Evolutionary conservation across 2,329 filamentous ascomycete genomes (phyloP), one percentile per base, ranked within the genome.

Genomic region (Allantophomopsis lycopodina): DNA sequence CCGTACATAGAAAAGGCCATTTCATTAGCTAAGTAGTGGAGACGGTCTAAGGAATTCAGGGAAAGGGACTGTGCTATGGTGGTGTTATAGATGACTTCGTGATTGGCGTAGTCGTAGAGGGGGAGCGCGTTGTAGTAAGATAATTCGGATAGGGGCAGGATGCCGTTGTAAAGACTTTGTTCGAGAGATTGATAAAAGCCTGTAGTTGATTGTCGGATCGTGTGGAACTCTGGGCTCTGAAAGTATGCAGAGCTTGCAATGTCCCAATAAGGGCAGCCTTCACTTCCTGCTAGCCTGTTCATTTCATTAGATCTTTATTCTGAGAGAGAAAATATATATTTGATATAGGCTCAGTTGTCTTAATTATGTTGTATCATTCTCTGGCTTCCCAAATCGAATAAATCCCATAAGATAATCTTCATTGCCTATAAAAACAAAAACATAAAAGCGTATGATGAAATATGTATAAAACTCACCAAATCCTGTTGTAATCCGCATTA

Each of bases 11-110:
- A 52, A 53, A 69, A 80, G 60, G 91, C 77, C 54, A 87, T 75
- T 14, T 60, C 60, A 45, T 78, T 70, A 38, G 87, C 86, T 16
- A 88, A 69, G 4, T 61, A 63, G 42, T 66, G 64, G 30, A 89
- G 67, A 44, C 73, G 63, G 37, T 55, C 51, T 30, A 82, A 62
- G 64, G 10, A 57, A 58, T 11, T 51, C 46, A n/a, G 65, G 67
- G 38, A 2, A 83, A 52, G 2, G 49, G 48, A 1, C 52, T 45
- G 18, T n/a, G 38, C 36, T 5, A 67, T 56, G 1, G 64, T 64
- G 30, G 56, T 49, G 43, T 75, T 69, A 55, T 77, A 70, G 8
- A 54, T 59, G 48, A 66, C 68, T 47, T 66, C 56, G 50, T 72
- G 77, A n/a, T 58, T 54, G 14, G 73, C 70, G 36, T 68, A 68